Conservation (phyloP, 1,139 yeast genomes). For the Pichia sp. region DNA sequence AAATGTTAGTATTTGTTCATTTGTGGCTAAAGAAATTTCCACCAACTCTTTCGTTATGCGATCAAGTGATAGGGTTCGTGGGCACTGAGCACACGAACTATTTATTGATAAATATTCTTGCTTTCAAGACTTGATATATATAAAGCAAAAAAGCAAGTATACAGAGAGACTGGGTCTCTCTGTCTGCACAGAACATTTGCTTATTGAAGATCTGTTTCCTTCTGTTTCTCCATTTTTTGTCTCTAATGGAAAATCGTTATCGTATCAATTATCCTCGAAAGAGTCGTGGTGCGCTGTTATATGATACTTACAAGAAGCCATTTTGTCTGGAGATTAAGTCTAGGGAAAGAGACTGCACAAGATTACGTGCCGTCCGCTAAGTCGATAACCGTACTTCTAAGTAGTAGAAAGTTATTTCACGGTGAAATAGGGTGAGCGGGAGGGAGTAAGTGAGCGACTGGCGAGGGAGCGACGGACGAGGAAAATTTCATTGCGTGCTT, state of each 20-base stretch:
- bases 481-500: constrained; percentile 2
- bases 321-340: constrained; percentile 9
- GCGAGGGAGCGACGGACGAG: background rate
- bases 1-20: constrained; percentile 5
- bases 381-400: background rate
- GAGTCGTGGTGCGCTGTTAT: background rate
- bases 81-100: no score
- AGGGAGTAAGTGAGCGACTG: background rate
- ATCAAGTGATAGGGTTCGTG: no score
- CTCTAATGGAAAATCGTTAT: background rate
- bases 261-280: background rate
- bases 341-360: background rate
- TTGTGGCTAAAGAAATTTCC: background rate
- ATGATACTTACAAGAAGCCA: constrained; percentile 14
- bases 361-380: background rate
- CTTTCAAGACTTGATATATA: no score
- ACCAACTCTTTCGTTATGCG: no score
- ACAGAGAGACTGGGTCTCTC: no score
- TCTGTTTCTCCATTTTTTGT: background rate
- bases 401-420: background rate
- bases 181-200: no score
- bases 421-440: background rate
- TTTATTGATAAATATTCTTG: no score
- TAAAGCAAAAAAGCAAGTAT: no score
- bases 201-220: background rate